These are phyloP conservation scores for Taphrina pruni DNA, from an alignment of 1,139 yeast species.

Conservation along the genomic window DNA sequence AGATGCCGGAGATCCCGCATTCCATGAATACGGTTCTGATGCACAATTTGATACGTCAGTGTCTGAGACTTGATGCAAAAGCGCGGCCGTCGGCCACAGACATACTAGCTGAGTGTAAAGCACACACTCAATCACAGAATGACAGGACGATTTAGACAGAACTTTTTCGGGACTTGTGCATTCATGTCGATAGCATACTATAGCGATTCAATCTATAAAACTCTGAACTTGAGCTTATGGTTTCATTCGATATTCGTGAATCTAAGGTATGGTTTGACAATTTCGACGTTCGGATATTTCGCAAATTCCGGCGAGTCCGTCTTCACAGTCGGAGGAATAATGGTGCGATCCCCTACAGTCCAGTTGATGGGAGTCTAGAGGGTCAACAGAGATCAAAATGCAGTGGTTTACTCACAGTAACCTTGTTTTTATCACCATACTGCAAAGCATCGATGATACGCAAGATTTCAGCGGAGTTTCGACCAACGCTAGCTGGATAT, in stretches of 20 bases:
- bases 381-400: too few relatives aligned
- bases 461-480: constrained; percentile 85
- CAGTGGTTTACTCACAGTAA: constrained; percentile 57
- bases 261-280: constrained; percentile 70
- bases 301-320: constrained; percentile 64
- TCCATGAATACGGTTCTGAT: constrained; percentile 60
- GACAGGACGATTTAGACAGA: background rate
- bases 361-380: constrained; percentile 34
- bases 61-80: constrained; percentile 66
- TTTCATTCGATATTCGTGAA: constrained; percentile 22
- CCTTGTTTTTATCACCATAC: constrained; percentile 70
- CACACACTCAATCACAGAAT: background rate
- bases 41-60: constrained; percentile 61
- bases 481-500: constrained; percentile 90
- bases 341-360: constrained; percentile 76
- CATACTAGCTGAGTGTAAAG: constrained; percentile 52
- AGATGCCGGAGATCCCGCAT: constrained; percentile 63
- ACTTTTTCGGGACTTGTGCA: too few relatives aligned
- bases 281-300: constrained; percentile 77
- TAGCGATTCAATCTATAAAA: too few relatives aligned
- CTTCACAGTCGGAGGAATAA: constrained; percentile 81
- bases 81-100: constrained; percentile 69
- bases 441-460: constrained; percentile 88
- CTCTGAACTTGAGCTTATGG: too few relatives aligned
- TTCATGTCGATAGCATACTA: too few relatives aligned